A percentile compares a stretch with the other conserved stretches of the same genome.
Evolutionary conservation across 768 basidiomycete species (phyloP).

Genomic region (Kwoniella pini): DNA sequence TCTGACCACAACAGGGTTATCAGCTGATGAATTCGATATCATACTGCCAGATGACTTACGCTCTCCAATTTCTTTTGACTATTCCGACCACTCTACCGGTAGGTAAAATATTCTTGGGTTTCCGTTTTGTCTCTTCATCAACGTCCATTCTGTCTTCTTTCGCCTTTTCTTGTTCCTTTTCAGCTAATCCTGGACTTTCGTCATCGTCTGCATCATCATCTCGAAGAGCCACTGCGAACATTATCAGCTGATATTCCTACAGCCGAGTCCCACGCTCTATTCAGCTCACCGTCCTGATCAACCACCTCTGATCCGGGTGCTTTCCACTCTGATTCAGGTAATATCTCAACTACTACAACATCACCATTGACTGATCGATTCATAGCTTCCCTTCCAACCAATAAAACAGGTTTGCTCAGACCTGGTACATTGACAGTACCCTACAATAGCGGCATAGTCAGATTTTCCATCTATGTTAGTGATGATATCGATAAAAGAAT

Average conservation of each 20-base stretch:
- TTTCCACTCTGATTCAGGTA: slow-evolving; percentile 86
- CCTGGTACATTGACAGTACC: slow-evolving; percentile 76
- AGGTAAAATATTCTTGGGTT: slow-evolving; percentile 68
- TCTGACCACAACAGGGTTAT: slow-evolving; percentile 54
- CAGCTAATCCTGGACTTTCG: slow-evolving; percentile 54
- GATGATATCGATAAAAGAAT: not conserved
- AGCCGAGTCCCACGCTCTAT: not conserved
- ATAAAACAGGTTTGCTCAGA: slow-evolving; percentile 74
- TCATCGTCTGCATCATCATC: slow-evolving; percentile 81
- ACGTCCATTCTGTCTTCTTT: slow-evolving; percentile 50
- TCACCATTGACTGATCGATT: slow-evolving; percentile 94
- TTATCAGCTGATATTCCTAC: slow-evolving; percentile 5
- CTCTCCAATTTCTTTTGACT: slow-evolving; percentile 92
- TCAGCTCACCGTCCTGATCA: slow-evolving; percentile 76
- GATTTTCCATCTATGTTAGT: not conserved
- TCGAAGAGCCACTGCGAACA: slow-evolving; percentile 67
- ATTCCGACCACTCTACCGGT: slow-evolving; percentile 90
- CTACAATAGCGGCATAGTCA: slow-evolving; percentile 56
- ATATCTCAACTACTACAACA: slow-evolving; percentile 83
- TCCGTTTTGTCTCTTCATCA: slow-evolving; percentile 49
- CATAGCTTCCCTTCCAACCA: slow-evolving; percentile 89
- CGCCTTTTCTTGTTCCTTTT: slow-evolving; percentile 57
- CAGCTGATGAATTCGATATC: not conserved
- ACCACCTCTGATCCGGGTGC: slow-evolving; percentile 88
- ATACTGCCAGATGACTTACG: slow-evolving; percentile 60